These are phyloP conservation scores for Verticillium nubilum DNA, from an alignment of 2,329 filamentous ascomycete species.

Conservation along the genomic window DNA sequence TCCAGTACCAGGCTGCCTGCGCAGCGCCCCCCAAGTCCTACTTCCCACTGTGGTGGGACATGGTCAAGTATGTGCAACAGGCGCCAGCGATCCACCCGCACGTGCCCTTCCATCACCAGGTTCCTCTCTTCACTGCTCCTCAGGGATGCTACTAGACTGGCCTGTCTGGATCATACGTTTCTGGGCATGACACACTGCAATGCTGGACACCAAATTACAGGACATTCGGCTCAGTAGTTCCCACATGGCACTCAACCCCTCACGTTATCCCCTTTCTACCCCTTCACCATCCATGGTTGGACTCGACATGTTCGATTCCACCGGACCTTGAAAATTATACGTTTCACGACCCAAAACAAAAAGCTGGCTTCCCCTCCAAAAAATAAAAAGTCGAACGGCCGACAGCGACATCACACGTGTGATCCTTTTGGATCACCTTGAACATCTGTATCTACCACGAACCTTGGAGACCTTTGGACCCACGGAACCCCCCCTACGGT, in stretches of 20 bases:
- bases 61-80: conserved; percentile 47
- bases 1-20: conserved; percentile 18
- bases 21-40: conserved; percentile 37
- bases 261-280: neutral
- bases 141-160: conserved; percentile 42
- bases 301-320: neutral
- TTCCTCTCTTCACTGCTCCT: conserved; percentile 44
- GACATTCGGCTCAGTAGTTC: neutral
- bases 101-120: conserved; percentile 46
- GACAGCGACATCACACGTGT: neutral
- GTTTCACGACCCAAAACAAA: neutral
- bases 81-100: conserved; percentile 42
- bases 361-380: neutral
- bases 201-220: neutral
- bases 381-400: neutral
- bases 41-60: conserved; percentile 41
- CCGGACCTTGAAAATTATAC: neutral
- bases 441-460: neutral
- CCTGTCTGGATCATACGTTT: neutral
- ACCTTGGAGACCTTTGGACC: neutral
- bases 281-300: neutral
- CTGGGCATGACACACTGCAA: neutral
- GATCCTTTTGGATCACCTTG: neutral
- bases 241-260: neutral
- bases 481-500: neutral